Evolutionary conservation across 2,329 filamentous ascomycete genomes (phyloP).

Genomic region (Hymenoscyphus infarciens): DNA sequence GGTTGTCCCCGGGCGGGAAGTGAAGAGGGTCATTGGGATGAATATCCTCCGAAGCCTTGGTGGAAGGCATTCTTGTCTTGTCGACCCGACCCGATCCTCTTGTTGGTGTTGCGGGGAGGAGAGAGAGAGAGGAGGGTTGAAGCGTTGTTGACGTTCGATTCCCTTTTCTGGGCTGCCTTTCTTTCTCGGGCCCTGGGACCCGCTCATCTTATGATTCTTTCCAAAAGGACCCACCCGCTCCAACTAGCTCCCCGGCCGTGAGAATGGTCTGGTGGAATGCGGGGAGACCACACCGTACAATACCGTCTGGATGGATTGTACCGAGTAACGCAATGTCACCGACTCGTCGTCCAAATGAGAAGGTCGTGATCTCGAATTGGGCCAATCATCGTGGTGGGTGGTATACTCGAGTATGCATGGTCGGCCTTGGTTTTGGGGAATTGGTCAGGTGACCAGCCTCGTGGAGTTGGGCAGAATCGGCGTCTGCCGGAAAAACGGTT

Average conservation of each 20-base stretch:
- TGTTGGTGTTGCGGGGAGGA: neutral
- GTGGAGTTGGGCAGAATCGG: neutral
- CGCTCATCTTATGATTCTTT: slow-evolving; percentile 2
- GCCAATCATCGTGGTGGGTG: neutral
- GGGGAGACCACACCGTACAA: neutral
- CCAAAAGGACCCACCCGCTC: neutral
- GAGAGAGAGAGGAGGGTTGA: neutral
- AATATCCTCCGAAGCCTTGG: neutral
- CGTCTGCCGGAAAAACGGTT: neutral
- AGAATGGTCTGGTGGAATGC: too few species aligned
- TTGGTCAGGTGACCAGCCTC: neutral
- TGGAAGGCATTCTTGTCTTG: neutral
- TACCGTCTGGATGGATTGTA: neutral
- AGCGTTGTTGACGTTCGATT: neutral
- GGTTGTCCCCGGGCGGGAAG: slow-evolving; percentile 26
- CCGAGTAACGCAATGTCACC: neutral
- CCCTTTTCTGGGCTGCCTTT: neutral
- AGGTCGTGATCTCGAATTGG: neutral
- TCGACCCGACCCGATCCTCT: too few species aligned
- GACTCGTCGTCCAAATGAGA: neutral
- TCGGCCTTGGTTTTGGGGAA: neutral
- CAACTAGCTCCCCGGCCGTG: neutral
- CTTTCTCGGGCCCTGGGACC: neutral
- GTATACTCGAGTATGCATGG: slow-evolving; percentile 4
- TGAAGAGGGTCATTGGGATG: slow-evolving; percentile 20